Conservation (phyloP, 352 stramenopile species). For the Phytophthora colocasiae region DNA sequence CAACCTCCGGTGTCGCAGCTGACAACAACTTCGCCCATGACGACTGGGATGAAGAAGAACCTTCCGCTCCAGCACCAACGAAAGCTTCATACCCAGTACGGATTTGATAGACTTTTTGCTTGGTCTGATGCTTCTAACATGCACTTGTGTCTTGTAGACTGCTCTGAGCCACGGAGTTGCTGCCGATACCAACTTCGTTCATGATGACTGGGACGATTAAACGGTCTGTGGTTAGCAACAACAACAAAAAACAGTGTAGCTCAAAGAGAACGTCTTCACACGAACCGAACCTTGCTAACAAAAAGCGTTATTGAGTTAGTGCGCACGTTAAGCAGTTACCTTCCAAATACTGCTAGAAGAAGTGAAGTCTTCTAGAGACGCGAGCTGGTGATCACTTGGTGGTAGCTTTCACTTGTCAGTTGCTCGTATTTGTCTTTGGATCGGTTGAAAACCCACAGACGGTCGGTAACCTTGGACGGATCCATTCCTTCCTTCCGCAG, state of each 20-base stretch:
- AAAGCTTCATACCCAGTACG: too few species aligned
- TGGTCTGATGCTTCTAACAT: too few species aligned
- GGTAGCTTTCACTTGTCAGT: conserved; percentile 66
- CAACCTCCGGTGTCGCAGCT: conserved; percentile 32
- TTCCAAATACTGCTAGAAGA: too few species aligned
- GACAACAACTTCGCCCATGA: conserved; percentile 87
- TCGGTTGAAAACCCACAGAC: conserved; percentile 69
- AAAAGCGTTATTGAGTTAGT: conserved; percentile 16
- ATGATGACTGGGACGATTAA: conserved; percentile 79
- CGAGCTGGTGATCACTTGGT: conserved; percentile 59
- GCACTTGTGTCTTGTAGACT: too few species aligned
- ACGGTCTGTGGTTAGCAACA: not conserved
- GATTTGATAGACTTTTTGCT: too few species aligned
- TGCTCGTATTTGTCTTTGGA: conserved; percentile 54
- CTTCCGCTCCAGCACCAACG: too few species aligned
- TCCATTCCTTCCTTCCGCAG: conserved; percentile 85
- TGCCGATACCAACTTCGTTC: conserved; percentile 51
- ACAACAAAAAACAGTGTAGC: not conserved
- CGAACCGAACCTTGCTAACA: not conserved
- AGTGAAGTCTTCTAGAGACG: conserved; percentile 40
- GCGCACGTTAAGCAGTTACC: not conserved
- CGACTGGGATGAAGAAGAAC: conserved; percentile 62
- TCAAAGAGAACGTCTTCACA: not conserved
- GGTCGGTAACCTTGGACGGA: conserved; percentile 59
- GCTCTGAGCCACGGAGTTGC: too few species aligned